These are phyloP conservation scores for Ormosia semicastrata DNA, from an alignment of 306 rosid species.

Conservation along the genomic window DNA sequence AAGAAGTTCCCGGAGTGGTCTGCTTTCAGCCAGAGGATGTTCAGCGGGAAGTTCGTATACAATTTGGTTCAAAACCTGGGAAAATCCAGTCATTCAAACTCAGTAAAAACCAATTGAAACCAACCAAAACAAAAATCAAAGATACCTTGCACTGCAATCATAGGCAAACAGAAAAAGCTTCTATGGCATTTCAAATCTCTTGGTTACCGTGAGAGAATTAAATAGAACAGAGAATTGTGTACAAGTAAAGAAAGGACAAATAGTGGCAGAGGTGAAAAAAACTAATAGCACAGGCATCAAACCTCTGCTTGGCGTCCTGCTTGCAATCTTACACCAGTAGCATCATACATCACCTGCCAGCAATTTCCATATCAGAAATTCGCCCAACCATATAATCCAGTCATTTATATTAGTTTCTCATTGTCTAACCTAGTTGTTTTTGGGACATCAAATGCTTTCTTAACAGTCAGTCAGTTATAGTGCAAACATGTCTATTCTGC, in stretches of 20 bases:
- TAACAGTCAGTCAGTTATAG: background rate
- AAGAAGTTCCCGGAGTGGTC: slow-evolving; percentile 96
- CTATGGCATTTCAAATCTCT: slow-evolving; percentile 4
- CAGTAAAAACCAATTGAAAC: background rate
- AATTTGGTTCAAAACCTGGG: slow-evolving; percentile 91
- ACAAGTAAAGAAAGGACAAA: background rate
- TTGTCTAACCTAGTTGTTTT: background rate
- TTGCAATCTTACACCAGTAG: slow-evolving; percentile 96
- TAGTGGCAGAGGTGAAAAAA: background rate
- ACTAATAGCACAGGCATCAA: slow-evolving; percentile 30
- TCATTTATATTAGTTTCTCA: slow-evolving; percentile 14
- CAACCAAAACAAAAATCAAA: slow-evolving; percentile 15
- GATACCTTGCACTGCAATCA: background rate
- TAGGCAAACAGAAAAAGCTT: slow-evolving; percentile 25
- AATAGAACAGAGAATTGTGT: background rate
- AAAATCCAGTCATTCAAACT: slow-evolving; percentile 16
- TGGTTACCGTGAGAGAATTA: background rate
- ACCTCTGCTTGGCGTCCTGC: slow-evolving; percentile 99
- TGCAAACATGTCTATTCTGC: background rate
- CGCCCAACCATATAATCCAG: background rate
- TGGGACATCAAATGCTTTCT: background rate
- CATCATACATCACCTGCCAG: slow-evolving; percentile 98
- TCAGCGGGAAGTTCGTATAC: slow-evolving; percentile 96
- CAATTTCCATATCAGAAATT: slow-evolving; percentile 43
- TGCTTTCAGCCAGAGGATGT: slow-evolving; percentile 96